A percentile compares a stretch with the other conserved stretches of the same genome.
Evolutionary conservation across 345 rosid genomes (phyloP).

Genomic region (Salix exigua): DNA sequence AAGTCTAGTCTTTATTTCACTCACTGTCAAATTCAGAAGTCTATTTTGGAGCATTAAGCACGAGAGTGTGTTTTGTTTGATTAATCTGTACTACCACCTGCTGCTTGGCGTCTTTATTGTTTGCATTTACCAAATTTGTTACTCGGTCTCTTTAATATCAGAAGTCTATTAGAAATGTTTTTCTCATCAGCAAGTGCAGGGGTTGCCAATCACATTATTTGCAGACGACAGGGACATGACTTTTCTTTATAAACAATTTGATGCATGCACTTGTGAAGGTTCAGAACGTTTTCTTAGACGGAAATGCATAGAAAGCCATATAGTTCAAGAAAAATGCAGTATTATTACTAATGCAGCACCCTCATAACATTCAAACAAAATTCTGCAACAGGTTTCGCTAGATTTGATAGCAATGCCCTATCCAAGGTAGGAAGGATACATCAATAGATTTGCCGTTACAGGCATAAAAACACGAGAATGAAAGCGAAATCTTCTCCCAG

Average conservation of each 20-base stretch:
- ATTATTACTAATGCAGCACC: background rate
- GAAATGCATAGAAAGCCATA: background rate
- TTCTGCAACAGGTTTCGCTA: background rate
- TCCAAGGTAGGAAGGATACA: background rate
- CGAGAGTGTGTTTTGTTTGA: background rate
- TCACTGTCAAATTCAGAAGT: background rate
- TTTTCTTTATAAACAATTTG: background rate
- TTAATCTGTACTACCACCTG: background rate
- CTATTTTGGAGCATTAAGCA: background rate
- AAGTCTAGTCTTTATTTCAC: background rate
- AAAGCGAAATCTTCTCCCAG: background rate
- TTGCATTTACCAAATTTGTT: background rate
- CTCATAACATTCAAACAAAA: background rate
- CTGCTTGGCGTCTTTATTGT: background rate
- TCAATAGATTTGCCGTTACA: background rate
- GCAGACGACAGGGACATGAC: background rate
- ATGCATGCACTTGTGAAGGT: background rate
- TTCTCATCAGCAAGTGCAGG: background rate
- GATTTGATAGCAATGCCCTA: background rate
- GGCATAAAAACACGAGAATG: background rate
- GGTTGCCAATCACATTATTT: background rate
- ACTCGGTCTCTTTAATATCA: background rate
- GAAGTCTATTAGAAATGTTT: no score
- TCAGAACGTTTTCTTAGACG: background rate
- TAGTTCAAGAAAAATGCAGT: background rate